These are phyloP conservation scores for Penium margaritaceum DNA, from an alignment of 139 green algal species.

Conservation along the genomic window DNA sequence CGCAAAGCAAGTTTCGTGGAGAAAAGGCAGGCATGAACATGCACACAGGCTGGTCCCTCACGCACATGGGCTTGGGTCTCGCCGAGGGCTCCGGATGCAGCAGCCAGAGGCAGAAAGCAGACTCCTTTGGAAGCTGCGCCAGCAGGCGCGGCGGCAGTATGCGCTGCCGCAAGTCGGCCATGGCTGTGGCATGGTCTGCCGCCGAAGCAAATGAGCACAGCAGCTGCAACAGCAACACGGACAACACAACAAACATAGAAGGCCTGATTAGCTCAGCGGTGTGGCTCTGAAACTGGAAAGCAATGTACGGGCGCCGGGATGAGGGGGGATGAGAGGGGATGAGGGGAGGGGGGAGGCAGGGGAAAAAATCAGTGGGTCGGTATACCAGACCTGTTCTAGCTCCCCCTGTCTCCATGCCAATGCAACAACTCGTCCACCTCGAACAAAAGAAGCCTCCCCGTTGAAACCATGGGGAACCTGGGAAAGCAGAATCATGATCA, in stretches of 20 bases:
- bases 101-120: constrained; percentile 39
- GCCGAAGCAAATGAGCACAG: constrained; percentile 7
- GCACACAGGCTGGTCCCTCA: no score
- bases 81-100: constrained; percentile 34
- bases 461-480: not conserved
- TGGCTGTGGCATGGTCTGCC: not conserved
- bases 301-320: not conserved
- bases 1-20: no score
- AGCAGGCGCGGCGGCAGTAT: constrained; percentile 40
- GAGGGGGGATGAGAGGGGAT: not conserved
- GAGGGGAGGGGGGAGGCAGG: not conserved
- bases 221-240: constrained; percentile 5
- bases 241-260: not conserved
- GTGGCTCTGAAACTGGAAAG: not conserved
- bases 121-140: constrained; percentile 21
- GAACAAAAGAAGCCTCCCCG: not conserved
- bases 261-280: not conserved
- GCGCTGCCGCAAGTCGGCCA: constrained; percentile 37
- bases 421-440: not conserved
- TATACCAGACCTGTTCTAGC: no score
- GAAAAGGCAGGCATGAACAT: no score
- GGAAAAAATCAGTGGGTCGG: no score
- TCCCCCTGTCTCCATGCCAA: no score
- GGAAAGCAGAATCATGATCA: no score
- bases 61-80: constrained; percentile 14